Evolutionary conservation across 768 basidiomycete genomes (phyloP).

Genomic region (Cystoderma amianthinum): DNA sequence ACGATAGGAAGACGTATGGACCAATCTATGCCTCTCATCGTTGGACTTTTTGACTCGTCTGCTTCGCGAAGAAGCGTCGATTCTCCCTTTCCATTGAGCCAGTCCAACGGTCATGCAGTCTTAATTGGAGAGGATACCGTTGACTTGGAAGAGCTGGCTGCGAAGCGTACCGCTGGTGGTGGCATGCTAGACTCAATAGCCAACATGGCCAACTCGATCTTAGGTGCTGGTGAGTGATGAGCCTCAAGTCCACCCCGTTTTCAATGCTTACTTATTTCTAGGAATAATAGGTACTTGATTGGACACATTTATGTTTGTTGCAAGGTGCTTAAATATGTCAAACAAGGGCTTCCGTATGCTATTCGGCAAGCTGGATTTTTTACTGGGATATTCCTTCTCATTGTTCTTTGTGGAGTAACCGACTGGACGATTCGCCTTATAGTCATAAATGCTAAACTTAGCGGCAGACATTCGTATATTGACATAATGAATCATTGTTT

Average conservation of each 20-base stretch:
- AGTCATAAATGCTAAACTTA: constrained; percentile 92
- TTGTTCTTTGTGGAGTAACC: constrained; percentile 78
- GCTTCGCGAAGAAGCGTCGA: constrained; percentile 52
- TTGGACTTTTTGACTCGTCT: constrained; percentile 69
- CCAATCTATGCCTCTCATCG: constrained; percentile 68
- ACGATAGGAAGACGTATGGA: constrained; percentile 31
- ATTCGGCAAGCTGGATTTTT: constrained; percentile 93
- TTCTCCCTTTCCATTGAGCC: constrained; percentile 39
- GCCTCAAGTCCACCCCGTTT: constrained; percentile 2
- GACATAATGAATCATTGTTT: constrained; percentile 94
- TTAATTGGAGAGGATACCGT: constrained; percentile 29
- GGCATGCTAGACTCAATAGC: constrained; percentile 75
- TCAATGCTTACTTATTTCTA: constrained; percentile 5
- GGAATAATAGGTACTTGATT: constrained; percentile 16
- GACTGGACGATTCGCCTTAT: constrained; percentile 98
- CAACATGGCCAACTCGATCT: constrained; percentile 94
- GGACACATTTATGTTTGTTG: too few relatives aligned
- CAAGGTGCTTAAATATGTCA: not conserved
- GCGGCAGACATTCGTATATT: constrained; percentile 87
- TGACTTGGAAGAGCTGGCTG: constrained; percentile 68
- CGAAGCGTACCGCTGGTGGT: constrained; percentile 61
- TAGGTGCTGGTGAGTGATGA: constrained; percentile 82
- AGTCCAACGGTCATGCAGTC: constrained; percentile 23
- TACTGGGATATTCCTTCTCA: constrained; percentile 75
- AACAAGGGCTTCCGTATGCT: constrained; percentile 85